Conservation (phyloP, 1,284 basidiomycete species). For the Tetrapyrgos nigripes region DNA sequence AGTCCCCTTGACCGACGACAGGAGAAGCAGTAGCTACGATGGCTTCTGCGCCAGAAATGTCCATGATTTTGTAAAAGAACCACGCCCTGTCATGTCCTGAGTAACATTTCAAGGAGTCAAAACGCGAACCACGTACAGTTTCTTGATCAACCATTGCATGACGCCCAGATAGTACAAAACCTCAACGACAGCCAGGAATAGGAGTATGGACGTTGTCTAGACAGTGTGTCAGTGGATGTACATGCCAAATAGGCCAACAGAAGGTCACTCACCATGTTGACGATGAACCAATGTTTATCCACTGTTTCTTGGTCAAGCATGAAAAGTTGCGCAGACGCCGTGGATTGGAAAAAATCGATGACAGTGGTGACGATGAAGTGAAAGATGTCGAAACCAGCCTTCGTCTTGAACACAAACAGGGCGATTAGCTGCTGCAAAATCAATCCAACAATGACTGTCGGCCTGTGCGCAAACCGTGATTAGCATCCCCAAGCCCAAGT, state of each 20-base stretch:
- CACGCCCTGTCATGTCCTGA: constrained; percentile 62
- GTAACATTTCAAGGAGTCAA: neutral
- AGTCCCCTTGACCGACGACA: constrained; percentile 91
- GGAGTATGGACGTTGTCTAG: constrained; percentile 71
- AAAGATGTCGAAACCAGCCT: constrained; percentile 83
- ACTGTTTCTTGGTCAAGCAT: constrained; percentile 76
- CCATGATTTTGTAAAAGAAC: constrained; percentile 92
- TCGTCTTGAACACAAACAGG: constrained; percentile 84
- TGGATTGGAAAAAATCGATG: constrained; percentile 71
- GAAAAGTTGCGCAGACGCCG: constrained; percentile 70
- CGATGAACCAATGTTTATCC: constrained; percentile 79
- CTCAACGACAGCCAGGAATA: constrained; percentile 88
- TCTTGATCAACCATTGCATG: constrained; percentile 88
- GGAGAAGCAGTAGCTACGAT: constrained; percentile 92
- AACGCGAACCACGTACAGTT: constrained; percentile 60
- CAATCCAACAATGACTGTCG: constrained; percentile 82
- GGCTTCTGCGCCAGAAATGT: constrained; percentile 88
- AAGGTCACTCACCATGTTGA: constrained; percentile 62
- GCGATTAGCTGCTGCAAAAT: constrained; percentile 85
- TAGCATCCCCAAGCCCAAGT: neutral
- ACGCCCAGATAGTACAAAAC: constrained; percentile 87
- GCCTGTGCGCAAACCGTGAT: constrained; percentile 49
- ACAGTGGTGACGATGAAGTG: constrained; percentile 80
- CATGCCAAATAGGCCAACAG: constrained; percentile 9
- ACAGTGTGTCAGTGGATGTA: constrained; percentile 35